phyloP scores from a whole-genome alignment of 768 basidiomycete species.

The Auricularia sp. region DNA sequence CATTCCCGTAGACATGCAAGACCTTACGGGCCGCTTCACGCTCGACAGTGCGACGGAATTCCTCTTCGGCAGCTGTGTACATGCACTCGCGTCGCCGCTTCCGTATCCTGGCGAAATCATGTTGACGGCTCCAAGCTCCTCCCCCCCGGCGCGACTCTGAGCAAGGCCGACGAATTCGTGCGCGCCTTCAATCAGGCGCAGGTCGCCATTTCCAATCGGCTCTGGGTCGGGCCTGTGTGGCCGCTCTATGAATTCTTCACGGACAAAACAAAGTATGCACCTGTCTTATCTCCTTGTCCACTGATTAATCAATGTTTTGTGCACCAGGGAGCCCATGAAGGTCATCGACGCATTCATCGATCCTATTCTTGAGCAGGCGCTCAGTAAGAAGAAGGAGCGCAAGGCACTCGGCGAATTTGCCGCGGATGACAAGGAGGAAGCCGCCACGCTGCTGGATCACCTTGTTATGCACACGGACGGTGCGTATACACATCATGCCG shows the following conservation, averaged over 20 bases:
- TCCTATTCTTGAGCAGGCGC: constrained; percentile 39
- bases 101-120: constrained; percentile 31
- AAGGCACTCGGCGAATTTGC: constrained; percentile 24
- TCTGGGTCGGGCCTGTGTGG: constrained; percentile 36
- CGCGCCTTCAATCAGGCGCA: constrained; percentile 43
- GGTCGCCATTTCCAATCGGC: constrained; percentile 27
- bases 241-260: constrained; percentile 41
- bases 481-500: constrained; percentile 13
- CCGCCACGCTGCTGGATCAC: constrained; percentile 39
- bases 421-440: constrained; percentile 28
- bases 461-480: constrained; percentile 46
- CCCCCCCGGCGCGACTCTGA: constrained; percentile 20
- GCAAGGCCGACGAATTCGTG: constrained; percentile 34
- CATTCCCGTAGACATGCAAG: constrained; percentile 49
- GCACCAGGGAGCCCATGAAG: constrained; percentile 26
- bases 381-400: constrained; percentile 31
- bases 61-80: constrained; percentile 49
- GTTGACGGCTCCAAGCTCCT: not conserved
- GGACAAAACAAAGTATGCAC: constrained; percentile 28
- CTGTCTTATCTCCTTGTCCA: not conserved
- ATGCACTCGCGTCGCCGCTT: constrained; percentile 40
- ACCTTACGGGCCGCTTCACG: constrained; percentile 51
- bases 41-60: constrained; percentile 60
- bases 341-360: constrained; percentile 42
- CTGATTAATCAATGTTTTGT: not conserved